phyloP scores from a whole-genome alignment of 108 stramenopile species.

The Pseudonitzschia multiseries region DNA sequence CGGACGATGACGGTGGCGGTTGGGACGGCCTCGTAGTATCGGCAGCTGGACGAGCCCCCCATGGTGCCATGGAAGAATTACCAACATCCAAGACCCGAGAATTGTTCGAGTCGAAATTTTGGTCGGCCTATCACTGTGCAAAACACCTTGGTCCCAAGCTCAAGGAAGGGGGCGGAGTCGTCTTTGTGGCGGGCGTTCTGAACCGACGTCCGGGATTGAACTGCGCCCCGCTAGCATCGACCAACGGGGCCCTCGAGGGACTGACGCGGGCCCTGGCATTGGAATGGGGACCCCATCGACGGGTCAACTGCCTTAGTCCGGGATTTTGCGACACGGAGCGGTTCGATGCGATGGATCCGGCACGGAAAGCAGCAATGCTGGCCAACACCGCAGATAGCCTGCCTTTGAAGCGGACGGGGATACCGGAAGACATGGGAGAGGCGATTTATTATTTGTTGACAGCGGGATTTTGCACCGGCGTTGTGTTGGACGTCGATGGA shows the following conservation, averaged over 20 bases:
- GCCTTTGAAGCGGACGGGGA: slow-evolving; percentile 50
- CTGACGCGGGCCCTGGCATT: slow-evolving; percentile 63
- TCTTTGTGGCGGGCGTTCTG: slow-evolving; percentile 58
- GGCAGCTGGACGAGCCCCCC: slow-evolving; percentile 62
- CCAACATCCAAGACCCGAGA: slow-evolving; percentile 41
- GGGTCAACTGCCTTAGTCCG: slow-evolving; percentile 67
- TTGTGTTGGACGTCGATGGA: slow-evolving; percentile 61
- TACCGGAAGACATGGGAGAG: slow-evolving; percentile 65
- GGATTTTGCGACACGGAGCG: slow-evolving; percentile 77
- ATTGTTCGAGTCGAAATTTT: slow-evolving; percentile 58
- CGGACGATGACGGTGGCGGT: neutral
- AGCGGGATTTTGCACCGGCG: slow-evolving; percentile 57
- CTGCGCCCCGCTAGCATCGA: slow-evolving; percentile 55
- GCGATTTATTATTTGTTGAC: slow-evolving; percentile 59
- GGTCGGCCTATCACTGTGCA: slow-evolving; percentile 64
- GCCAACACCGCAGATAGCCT: slow-evolving; percentile 54
- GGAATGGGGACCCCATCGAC: slow-evolving; percentile 54
- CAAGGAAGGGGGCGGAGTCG: slow-evolving; percentile 39
- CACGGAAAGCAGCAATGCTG: slow-evolving; percentile 47
- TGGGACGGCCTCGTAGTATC: slow-evolving; percentile 62
- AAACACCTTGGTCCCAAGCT: slow-evolving; percentile 51
- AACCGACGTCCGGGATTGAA: slow-evolving; percentile 69
- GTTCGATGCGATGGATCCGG: slow-evolving; percentile 63
- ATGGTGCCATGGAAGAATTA: slow-evolving; percentile 47
- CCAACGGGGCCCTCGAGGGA: slow-evolving; percentile 73